Percentiles rank a stretch among this genome's conserved stretches.
Evolutionary conservation across 208 protist genomes (phyloP).

Genomic region (Crithidia acanthocephali): DNA sequence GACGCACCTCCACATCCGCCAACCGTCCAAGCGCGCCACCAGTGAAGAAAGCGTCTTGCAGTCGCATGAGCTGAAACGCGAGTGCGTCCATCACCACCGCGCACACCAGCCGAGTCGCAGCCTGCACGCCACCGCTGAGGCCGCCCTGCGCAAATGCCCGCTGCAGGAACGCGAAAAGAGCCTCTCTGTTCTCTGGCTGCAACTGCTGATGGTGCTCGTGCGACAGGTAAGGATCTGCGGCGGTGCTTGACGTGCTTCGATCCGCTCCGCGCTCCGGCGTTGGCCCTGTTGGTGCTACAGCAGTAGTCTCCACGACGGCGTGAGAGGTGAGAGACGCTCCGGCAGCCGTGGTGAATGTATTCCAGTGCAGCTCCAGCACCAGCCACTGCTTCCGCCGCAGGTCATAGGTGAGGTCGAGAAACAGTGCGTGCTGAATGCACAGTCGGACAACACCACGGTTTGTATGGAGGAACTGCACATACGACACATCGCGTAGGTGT

Average conservation of each 20-base stretch:
- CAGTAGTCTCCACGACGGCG: neutral
- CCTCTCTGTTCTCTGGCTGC: conserved; percentile 45
- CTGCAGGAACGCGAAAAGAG: conserved; percentile 50
- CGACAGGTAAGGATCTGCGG: neutral
- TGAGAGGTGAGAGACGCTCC: conserved; percentile 21
- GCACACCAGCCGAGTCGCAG: conserved; percentile 60
- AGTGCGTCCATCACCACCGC: conserved; percentile 69
- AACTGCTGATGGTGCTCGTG: neutral
- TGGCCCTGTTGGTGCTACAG: neutral
- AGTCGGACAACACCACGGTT: conserved; percentile 58
- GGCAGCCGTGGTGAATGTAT: conserved; percentile 36
- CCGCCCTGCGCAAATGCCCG: conserved; percentile 50
- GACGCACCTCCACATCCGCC: conserved; percentile 57
- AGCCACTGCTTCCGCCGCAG: conserved; percentile 39
- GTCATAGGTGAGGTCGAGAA: conserved; percentile 73
- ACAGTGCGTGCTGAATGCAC: conserved; percentile 54
- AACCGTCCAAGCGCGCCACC: conserved; percentile 39
- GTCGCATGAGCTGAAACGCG: conserved; percentile 43
- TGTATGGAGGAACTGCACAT: conserved; percentile 25
- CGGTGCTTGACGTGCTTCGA: too few relatives aligned
- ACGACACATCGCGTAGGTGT: conserved; percentile 13
- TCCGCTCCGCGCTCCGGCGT: neutral
- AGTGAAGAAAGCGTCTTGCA: conserved; percentile 53
- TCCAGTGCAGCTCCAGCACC: conserved; percentile 62
- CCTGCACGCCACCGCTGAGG: conserved; percentile 56